Evolutionary conservation across 1,284 basidiomycete genomes (phyloP).

Genomic region (Austroboletus novae-zelandiae): DNA sequence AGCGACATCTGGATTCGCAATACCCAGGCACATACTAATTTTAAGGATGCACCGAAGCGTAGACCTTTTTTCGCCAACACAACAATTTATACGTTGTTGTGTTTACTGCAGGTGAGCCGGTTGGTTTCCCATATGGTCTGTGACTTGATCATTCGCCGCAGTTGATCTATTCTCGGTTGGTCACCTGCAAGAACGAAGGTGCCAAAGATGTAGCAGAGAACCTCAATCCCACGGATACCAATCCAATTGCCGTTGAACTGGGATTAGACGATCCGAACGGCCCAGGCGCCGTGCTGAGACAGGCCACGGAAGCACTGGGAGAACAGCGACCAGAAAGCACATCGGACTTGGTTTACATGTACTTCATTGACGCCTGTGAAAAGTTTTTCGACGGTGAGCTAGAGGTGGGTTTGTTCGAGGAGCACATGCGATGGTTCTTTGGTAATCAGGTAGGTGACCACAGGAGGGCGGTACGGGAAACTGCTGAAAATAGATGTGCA

Average conservation of each 20-base stretch:
- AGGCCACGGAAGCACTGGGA: constrained; percentile 55
- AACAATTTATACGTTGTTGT: constrained; percentile 87
- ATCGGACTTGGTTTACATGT: constrained; percentile 77
- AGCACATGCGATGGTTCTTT: constrained; percentile 96
- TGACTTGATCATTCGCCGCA: constrained; percentile 35
- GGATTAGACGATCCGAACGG: constrained; percentile 78
- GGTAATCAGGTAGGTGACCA: constrained; percentile 75
- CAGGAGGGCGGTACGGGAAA: constrained; percentile 1
- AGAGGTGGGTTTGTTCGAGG: constrained; percentile 89
- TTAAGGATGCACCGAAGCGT: constrained; percentile 26
- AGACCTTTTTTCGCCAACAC: constrained; percentile 89
- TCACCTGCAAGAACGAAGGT: constrained; percentile 83
- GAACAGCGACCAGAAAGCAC: constrained; percentile 33
- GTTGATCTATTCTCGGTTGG: constrained; percentile 88
- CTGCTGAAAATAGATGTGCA: constrained; percentile 35
- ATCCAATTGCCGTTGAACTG: constrained; percentile 70
- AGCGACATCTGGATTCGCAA: constrained; percentile 63
- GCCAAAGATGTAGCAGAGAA: constrained; percentile 58
- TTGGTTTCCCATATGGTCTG: constrained; percentile 1
- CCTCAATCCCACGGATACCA: constrained; percentile 58
- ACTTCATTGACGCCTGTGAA: constrained; percentile 89
- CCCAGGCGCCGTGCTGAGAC: constrained; percentile 61
- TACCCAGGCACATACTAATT: constrained; percentile 34
- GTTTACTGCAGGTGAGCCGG: constrained; percentile 74
- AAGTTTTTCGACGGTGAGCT: constrained; percentile 92